Conservation (phyloP, 805 yeast species). For the Kazachstania martiniae region DNA sequence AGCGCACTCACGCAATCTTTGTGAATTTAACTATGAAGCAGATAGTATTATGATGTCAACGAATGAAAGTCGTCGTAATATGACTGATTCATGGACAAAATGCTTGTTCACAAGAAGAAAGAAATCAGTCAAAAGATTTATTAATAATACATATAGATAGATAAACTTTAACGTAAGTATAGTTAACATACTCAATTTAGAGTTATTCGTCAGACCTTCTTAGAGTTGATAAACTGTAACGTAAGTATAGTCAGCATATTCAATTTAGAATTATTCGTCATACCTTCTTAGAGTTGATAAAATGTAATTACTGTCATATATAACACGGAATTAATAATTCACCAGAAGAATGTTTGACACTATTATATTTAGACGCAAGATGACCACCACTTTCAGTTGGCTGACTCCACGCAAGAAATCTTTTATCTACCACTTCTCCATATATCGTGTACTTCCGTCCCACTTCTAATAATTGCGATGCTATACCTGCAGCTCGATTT, state of each 20-base stretch:
- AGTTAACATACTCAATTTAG: no score
- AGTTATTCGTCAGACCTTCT: neutral
- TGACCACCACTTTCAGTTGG: slow-evolving; percentile 57
- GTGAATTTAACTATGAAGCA: no score
- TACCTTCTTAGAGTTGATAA: neutral
- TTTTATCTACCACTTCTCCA: slow-evolving; percentile 35
- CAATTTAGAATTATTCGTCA: neutral
- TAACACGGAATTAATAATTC: slow-evolving; percentile 25
- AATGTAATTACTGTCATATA: slow-evolving; percentile 5
- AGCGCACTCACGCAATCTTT: no score
- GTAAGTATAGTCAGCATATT: no score
- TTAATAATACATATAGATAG: no score
- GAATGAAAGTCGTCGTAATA: no score
- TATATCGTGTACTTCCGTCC: slow-evolving; percentile 37
- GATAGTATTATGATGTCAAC: no score
- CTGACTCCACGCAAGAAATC: slow-evolving; percentile 57
- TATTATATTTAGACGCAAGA: slow-evolving; percentile 46
- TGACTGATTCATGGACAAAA: no score
- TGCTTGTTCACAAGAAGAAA: no score
- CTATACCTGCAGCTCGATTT: slow-evolving; percentile 43
- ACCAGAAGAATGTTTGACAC: slow-evolving; percentile 36
- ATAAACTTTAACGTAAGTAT: no score
- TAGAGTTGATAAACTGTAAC: no score
- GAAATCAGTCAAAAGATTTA: no score
- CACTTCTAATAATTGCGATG: slow-evolving; percentile 32